phyloP scores from a whole-genome alignment of 495 filamentous ascomycete species.

The Annulohypoxylon nitens region DNA sequence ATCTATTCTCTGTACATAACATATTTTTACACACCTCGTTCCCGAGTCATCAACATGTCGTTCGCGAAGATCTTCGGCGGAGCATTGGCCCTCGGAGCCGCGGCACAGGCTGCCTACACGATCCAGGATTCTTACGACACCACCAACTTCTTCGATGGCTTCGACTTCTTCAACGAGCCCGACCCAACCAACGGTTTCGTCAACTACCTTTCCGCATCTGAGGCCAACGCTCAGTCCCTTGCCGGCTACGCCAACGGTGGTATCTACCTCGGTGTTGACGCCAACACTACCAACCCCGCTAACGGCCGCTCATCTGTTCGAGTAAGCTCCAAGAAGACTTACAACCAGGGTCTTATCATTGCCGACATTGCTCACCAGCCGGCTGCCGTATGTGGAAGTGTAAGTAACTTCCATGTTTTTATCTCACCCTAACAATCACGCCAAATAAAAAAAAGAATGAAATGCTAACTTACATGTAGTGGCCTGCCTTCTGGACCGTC shows the following conservation, averaged over 20 bases:
- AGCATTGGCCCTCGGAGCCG: slow-evolving; percentile 45
- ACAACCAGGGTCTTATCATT: slow-evolving; percentile 77
- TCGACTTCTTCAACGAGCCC: slow-evolving; percentile 64
- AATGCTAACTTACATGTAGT: slow-evolving; percentile 45
- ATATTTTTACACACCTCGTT: slow-evolving; percentile 1
- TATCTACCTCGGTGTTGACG: slow-evolving; percentile 69
- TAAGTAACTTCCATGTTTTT: slow-evolving; percentile 19
- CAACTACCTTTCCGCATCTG: slow-evolving; percentile 69
- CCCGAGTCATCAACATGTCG: slow-evolving; percentile 27
- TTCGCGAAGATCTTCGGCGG: slow-evolving; percentile 38
- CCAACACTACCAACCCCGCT: slow-evolving; percentile 56
- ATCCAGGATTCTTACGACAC: slow-evolving; percentile 62
- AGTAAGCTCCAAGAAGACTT: slow-evolving; percentile 75
- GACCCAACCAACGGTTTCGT: slow-evolving; percentile 82
- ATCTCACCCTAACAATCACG: not conserved
- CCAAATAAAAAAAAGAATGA: not conserved
- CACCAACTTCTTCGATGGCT: slow-evolving; percentile 69
- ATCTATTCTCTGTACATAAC: slow-evolving; percentile 18
- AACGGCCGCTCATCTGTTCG: slow-evolving; percentile 77
- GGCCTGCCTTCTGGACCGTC: slow-evolving; percentile 76
- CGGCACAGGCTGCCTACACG: slow-evolving; percentile 54
- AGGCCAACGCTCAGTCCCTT: slow-evolving; percentile 68
- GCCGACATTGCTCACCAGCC: slow-evolving; percentile 85
- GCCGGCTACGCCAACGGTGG: slow-evolving; percentile 66
- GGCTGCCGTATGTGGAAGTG: slow-evolving; percentile 71